phyloP scores from a whole-genome alignment of 768 basidiomycete genomes.

The Strobilomyces confusus region DNA sequence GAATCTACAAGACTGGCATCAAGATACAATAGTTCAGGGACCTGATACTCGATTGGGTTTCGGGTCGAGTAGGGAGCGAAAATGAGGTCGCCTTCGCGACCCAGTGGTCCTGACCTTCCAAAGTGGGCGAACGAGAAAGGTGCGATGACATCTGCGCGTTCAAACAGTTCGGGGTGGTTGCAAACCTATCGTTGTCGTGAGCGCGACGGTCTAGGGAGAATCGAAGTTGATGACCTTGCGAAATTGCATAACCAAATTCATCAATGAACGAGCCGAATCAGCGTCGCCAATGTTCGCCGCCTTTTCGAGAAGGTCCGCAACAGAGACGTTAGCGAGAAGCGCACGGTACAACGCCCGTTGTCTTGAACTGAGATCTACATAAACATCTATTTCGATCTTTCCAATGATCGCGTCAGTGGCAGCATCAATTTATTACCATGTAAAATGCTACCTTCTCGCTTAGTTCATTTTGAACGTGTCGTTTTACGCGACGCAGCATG shows the following conservation, averaged over 20 bases:
- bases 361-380: slow-evolving; percentile 89
- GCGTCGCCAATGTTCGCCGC: slow-evolving; percentile 89
- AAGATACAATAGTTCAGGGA: slow-evolving; percentile 75
- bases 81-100: slow-evolving; percentile 84
- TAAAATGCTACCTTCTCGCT: slow-evolving; percentile 80
- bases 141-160: slow-evolving; percentile 91
- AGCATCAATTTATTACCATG: slow-evolving; percentile 49
- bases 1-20: slow-evolving; percentile 71
- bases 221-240: slow-evolving; percentile 62
- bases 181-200: slow-evolving; percentile 59
- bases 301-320: slow-evolving; percentile 90
- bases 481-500: slow-evolving; percentile 96
- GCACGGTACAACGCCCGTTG: slow-evolving; percentile 89
- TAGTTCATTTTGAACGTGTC: slow-evolving; percentile 98
- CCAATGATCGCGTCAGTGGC: slow-evolving; percentile 75
- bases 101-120: slow-evolving; percentile 75
- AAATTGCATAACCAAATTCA: slow-evolving; percentile 99
- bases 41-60: slow-evolving; percentile 75
- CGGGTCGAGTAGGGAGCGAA: slow-evolving; percentile 80
- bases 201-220: slow-evolving; percentile 2
- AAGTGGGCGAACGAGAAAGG: slow-evolving; percentile 88
- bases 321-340: slow-evolving; percentile 88
- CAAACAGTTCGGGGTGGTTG: slow-evolving; percentile 97
- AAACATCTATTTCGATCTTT: slow-evolving; percentile 94
- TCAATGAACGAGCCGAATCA: slow-evolving; percentile 88